Base-by-base conservation (phyloP, 345 rosid species). In the Acer saccharum region DNA sequence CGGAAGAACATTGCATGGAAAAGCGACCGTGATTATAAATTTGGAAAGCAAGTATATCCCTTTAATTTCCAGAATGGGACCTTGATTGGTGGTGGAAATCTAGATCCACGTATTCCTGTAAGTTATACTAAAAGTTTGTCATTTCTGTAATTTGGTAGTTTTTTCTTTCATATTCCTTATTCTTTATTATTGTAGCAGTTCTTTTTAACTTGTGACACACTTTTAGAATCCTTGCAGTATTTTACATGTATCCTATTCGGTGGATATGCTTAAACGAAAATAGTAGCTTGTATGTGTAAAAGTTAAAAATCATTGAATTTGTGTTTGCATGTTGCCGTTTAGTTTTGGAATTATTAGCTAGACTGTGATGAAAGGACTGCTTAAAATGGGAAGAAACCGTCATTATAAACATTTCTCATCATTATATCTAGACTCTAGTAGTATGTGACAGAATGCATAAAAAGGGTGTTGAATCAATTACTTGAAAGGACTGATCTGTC, bases 11-110 rank as follows among this genome's bases (percentile, higher is more conserved):
- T 93, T 73, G 85, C 96, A 18, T 93, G 98, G 96, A 83, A 84
- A 75, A 93, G 96, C 81, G 96, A 93, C 77, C 93, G 91, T n/a
- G 87, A 87, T 39, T 89, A 87, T 83, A 91, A 93, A 82, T 93
- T 91, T 72, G 98, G 98, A 63, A 93, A 90, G 81, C 76, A 89
- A 32, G 94, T 91, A 41, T 88, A 87, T 85, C 98, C 96, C 78
- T 78, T 54, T 69, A 93, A 93, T 82, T 91, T 91, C 83, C 98
- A 91, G 83, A 93, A 93, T 63, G 94, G 92, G 73, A 86, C 88
- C 72, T 77, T 91, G 76, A 82, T 89, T 68, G 98, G 94, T 77
- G 98, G 98, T 72, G 93, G 93, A 58, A 85, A 83, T 52, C 81
- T 93, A 48, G 89, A 91, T 84, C 89, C 90, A 39, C 82, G 52